Evolutionary conservation across 106 monocot genomes (phyloP).

Genomic region (Ottelia alismoides): DNA sequence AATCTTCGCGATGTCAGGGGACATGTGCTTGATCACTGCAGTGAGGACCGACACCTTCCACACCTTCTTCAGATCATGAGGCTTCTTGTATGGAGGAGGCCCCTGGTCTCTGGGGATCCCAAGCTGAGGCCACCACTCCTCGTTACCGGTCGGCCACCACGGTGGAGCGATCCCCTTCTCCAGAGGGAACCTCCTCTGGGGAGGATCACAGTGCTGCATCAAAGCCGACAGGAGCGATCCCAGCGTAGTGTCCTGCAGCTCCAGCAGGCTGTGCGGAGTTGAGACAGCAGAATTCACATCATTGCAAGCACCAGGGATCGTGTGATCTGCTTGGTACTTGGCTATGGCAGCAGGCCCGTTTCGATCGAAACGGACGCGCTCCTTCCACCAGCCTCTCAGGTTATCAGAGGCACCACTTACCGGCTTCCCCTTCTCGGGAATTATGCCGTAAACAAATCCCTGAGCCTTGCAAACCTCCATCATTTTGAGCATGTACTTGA

Average conservation of each 20-base stretch:
- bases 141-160: slow-evolving; percentile 23
- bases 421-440: slow-evolving; percentile 16
- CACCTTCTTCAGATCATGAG: slow-evolving; percentile 21
- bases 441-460: slow-evolving; percentile 17
- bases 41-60: slow-evolving; percentile 24
- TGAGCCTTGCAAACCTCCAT: slow-evolving; percentile 12
- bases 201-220: slow-evolving; percentile 28
- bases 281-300: neutral
- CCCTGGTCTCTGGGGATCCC: slow-evolving; percentile 7
- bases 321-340: slow-evolving; percentile 22
- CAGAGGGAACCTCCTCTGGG: slow-evolving; percentile 22
- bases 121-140: slow-evolving; percentile 20
- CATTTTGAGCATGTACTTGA: slow-evolving; percentile 18
- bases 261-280: neutral
- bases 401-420: slow-evolving; percentile 13
- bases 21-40: slow-evolving; percentile 25
- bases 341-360: slow-evolving; percentile 34
- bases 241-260: slow-evolving; percentile 18
- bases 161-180: slow-evolving; percentile 22
- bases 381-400: slow-evolving; percentile 19
- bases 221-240: slow-evolving; percentile 12
- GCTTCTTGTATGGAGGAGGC: slow-evolving; percentile 21
- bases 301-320: neutral
- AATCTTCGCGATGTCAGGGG: slow-evolving; percentile 11
- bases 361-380: slow-evolving; percentile 29